Base-by-base conservation (phyloP, 1,284 basidiomycete genomes). In the Trametes pubescens region DNA sequence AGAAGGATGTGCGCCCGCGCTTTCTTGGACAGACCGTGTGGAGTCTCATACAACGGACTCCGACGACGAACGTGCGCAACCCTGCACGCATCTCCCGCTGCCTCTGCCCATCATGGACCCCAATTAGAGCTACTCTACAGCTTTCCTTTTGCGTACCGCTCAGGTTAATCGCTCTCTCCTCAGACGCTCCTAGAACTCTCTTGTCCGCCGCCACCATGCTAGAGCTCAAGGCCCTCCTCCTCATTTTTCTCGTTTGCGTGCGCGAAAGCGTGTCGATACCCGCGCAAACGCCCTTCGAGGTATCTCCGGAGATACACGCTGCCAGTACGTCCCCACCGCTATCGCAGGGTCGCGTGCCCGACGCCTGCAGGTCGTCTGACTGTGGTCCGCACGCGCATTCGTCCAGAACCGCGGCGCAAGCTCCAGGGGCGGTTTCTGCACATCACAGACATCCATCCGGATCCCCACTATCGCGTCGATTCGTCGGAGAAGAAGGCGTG, bases 381-480 rank as follows among this genome's bases (percentile, higher is more conserved):
- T 61, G 63, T 65, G 55, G 59, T 59, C 61, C 56, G 57, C 54
- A 24, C 62, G 48, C 29, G 16, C 46, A n/a, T 26, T 48, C 21
- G 24, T 40, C 21, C 58, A 65, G 62, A 72, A 61, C 64, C 67
- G 58, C 70, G 67, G 47, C 82, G 79, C 58, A 84, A 84, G 72
- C 80, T 92, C 35, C 86, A 85, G 64, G 92, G 92, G 3, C 85
- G 91, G 44, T 94, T 94, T 76, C 76, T 94, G 22, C 86, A 87
- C 70, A 87, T 94, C 68, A 93, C 92, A 46, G 93, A 95, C 76
- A 86, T 94, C 66, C 93, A 95, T 73, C 91, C 92, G 29, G 93
- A 94, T 77, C 83, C 85, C 32, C 79, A 85, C 74, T 92, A 91
- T 73, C 72, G 72, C 21, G 71, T 74, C 38, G 81, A 81, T 55